Evolutionary conservation across 1,284 basidiomycete species (phyloP).

Genomic region (Schizopora paradoxa): DNA sequence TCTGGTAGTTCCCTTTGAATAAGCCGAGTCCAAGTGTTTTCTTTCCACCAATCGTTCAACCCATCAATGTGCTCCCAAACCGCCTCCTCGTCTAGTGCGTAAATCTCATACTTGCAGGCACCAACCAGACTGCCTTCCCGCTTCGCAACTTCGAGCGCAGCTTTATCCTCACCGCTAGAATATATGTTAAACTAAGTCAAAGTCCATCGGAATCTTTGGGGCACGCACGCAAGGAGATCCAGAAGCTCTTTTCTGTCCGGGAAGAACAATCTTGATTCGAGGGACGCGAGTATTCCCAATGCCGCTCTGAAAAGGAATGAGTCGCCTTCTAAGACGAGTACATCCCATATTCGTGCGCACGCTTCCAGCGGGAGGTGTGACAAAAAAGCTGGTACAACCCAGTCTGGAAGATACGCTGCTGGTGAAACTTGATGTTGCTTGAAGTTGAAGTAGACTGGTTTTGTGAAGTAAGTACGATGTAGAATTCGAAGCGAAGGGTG

Average conservation of each 20-base stretch:
- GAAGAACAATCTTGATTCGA: slow-evolving; percentile 85
- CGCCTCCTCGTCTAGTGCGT: slow-evolving; percentile 79
- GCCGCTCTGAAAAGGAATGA: slow-evolving; percentile 81
- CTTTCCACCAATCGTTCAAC: slow-evolving; percentile 92
- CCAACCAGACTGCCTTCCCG: slow-evolving; percentile 57
- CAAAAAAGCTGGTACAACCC: slow-evolving; percentile 80
- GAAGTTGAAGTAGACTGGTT: slow-evolving; percentile 87
- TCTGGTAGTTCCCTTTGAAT: slow-evolving; percentile 87
- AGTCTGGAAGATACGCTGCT: slow-evolving; percentile 69
- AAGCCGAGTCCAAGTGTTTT: slow-evolving; percentile 81
- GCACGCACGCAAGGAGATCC: slow-evolving; percentile 58
- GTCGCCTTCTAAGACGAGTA: slow-evolving; percentile 83
- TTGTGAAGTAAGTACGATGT: slow-evolving; percentile 3
- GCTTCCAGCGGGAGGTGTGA: slow-evolving; percentile 87
- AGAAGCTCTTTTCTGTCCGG: slow-evolving; percentile 73
- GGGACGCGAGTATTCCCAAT: slow-evolving; percentile 76
- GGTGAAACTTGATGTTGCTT: slow-evolving; percentile 87
- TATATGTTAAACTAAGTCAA: slow-evolving; percentile 7
- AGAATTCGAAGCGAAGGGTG: not conserved
- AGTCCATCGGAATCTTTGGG: not conserved
- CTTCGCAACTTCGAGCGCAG: slow-evolving; percentile 75
- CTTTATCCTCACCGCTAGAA: slow-evolving; percentile 72
- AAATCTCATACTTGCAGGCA: slow-evolving; percentile 82
- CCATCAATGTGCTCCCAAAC: slow-evolving; percentile 73
- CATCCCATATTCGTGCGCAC: slow-evolving; percentile 86